Evolutionary conservation across 495 filamentous ascomycete species (phyloP), one percentile per base, ranked within the genome.

Genomic region (Xylaria telfairii): DNA sequence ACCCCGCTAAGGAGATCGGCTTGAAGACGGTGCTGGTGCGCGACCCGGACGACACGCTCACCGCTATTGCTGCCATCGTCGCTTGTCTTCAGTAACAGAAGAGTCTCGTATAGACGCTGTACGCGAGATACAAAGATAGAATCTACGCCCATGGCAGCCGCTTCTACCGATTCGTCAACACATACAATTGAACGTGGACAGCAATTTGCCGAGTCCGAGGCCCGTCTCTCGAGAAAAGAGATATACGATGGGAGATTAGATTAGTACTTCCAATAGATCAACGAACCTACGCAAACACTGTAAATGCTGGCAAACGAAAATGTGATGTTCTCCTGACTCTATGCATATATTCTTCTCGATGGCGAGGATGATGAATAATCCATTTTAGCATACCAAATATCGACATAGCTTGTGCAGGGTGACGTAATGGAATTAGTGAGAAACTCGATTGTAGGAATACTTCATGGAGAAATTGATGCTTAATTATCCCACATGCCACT

Each of bases 21-120:
- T 42, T 76, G 37, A 41, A 70, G 26, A 76, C 74, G n/a, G 74
- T 75, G 39, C 26, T 47, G 6, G 74, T 76, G 24, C 75, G 75
- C 46, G 60, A 75, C 51, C 74, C 74, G 26, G 69, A 75, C n/a
- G 75, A 71, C 7, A 77, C 75, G 26, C 71, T 77, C 13, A 67
- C 71, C 0, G 69, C 71, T 26, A 64, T 72, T 44, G 57, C 71
- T 41, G 68, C 37, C 44, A 70, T 70, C 24, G 15, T 70, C 26
- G 69, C 68, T 10, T 72, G 70, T 39, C 46, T 70, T 59, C 32
- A 37, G 5, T 59, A 37, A 19, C 10, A 59, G 32, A 39, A 8
- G 19, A 28, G 19, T 59, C 51, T 17, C 12, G 10, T 8, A 17
- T 3, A 54, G 51, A 54, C 46, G 6, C 46, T 49, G n/a, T 47